Evolutionary conservation across 164 flowering plant genomes (phyloP).

Genomic region (Annona squamosa): DNA sequence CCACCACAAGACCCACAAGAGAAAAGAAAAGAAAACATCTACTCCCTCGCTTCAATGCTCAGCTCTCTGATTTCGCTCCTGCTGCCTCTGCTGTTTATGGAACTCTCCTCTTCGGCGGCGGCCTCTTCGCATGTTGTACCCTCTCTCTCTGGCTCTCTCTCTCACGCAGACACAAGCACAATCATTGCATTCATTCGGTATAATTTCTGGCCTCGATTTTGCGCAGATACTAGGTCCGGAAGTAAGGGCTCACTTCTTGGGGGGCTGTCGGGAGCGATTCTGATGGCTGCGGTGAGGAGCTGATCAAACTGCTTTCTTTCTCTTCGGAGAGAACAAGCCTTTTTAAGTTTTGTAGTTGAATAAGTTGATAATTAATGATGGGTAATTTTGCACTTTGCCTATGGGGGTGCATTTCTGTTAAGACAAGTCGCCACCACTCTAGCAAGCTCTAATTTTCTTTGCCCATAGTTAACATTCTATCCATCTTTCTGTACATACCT

Average conservation of each 20-base stretch:
- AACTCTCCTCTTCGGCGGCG: conserved; percentile 40
- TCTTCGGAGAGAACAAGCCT: too few species aligned
- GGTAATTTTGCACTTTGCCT: too few species aligned
- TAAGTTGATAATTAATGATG: too few species aligned
- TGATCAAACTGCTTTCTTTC: too few species aligned
- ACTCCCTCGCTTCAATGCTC: conserved; percentile 24
- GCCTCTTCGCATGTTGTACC: conserved; percentile 39
- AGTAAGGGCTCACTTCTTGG: conserved; percentile 48
- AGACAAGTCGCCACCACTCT: too few species aligned
- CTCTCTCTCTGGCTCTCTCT: background rate
- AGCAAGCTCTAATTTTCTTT: too few species aligned
- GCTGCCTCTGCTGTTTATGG: conserved; percentile 40
- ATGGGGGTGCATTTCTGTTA: too few species aligned
- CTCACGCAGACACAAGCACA: background rate
- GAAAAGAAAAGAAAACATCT: background rate
- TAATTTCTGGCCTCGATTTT: background rate
- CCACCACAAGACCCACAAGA: background rate
- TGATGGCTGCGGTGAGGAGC: conserved; percentile 33
- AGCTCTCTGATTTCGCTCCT: conserved; percentile 35
- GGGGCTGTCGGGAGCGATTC: conserved; percentile 36
- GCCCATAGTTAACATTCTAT: too few species aligned
- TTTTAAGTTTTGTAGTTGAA: background rate
- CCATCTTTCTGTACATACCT: too few species aligned
- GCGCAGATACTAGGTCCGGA: conserved; percentile 28
- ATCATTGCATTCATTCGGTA: background rate